phyloP scores from a whole-genome alignment of 2,329 filamentous ascomycete genomes.

The Teratosphaeria viscida region DNA sequence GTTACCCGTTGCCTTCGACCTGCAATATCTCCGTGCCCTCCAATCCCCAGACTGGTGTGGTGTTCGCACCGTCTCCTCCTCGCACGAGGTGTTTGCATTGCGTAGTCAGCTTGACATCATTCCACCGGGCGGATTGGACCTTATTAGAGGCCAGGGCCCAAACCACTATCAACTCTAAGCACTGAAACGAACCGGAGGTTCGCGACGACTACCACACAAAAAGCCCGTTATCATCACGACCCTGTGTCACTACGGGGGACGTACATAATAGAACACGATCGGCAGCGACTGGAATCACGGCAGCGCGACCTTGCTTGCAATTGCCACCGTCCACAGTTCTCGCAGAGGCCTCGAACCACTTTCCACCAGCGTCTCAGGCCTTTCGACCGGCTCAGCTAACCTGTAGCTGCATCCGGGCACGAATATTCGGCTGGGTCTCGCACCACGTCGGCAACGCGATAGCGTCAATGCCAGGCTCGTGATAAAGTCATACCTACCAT shows the following conservation, averaged over 20 bases:
- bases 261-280: background rate
- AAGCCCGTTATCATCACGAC: background rate
- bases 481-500: background rate
- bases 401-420: background rate
- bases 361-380: background rate
- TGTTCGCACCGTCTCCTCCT: background rate
- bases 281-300: background rate
- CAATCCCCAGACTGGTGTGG: background rate
- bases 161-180: background rate
- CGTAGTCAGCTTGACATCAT: background rate
- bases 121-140: background rate
- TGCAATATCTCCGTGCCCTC: background rate
- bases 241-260: background rate
- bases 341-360: background rate
- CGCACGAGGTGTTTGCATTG: background rate
- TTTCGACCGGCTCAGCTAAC: background rate
- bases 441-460: background rate
- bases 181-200: background rate
- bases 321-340: background rate
- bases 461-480: background rate
- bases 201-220: background rate
- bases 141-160: background rate
- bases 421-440: background rate
- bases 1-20: background rate
- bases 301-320: background rate